phyloP scores from a whole-genome alignment of 208 protist genomes.

The Wallacemonas rigidus region DNA sequence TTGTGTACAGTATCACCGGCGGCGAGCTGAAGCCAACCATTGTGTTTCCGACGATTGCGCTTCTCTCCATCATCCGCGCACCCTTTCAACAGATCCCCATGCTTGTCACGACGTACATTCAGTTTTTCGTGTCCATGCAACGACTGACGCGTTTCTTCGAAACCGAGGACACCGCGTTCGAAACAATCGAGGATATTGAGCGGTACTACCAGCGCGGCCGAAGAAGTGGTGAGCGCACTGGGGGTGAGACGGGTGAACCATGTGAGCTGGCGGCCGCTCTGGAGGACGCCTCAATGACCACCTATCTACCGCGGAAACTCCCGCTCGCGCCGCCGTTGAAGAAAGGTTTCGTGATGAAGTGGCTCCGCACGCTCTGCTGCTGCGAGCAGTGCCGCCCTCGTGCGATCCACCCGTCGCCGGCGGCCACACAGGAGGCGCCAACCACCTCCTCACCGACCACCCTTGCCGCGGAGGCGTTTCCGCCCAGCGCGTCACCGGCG shows the following conservation, averaged over 20 bases:
- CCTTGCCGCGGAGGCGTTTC: background rate
- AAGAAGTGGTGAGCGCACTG: background rate
- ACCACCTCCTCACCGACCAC: background rate
- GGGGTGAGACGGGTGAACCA: background rate
- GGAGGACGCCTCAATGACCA: slow-evolving; percentile 47
- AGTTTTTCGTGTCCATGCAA: slow-evolving; percentile 79
- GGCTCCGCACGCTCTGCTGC: slow-evolving; percentile 31
- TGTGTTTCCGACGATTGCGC: slow-evolving; percentile 45
- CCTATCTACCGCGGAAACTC: slow-evolving; percentile 62
- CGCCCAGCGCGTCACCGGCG: background rate
- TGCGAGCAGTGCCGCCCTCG: slow-evolving; percentile 22
- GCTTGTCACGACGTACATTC: slow-evolving; percentile 50
- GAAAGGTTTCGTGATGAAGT: slow-evolving; percentile 7
- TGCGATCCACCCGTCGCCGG: slow-evolving; percentile 13
- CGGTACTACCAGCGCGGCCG: slow-evolving; percentile 21
- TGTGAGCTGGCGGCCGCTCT: slow-evolving; percentile 43
- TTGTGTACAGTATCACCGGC: slow-evolving; percentile 46
- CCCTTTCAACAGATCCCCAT: slow-evolving; percentile 83
- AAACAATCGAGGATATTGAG: slow-evolving; percentile 32
- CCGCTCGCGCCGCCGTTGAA: slow-evolving; percentile 36
- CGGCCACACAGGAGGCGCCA: slow-evolving; percentile 6
- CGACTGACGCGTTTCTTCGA: slow-evolving; percentile 78
- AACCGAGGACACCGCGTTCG: slow-evolving; percentile 35
- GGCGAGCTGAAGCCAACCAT: slow-evolving; percentile 63
- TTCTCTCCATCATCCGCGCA: slow-evolving; percentile 25